Evolutionary conservation across 306 rosid species (phyloP), one percentile per base, ranked within the genome.

Genomic region (Leucaena leucocephala): DNA sequence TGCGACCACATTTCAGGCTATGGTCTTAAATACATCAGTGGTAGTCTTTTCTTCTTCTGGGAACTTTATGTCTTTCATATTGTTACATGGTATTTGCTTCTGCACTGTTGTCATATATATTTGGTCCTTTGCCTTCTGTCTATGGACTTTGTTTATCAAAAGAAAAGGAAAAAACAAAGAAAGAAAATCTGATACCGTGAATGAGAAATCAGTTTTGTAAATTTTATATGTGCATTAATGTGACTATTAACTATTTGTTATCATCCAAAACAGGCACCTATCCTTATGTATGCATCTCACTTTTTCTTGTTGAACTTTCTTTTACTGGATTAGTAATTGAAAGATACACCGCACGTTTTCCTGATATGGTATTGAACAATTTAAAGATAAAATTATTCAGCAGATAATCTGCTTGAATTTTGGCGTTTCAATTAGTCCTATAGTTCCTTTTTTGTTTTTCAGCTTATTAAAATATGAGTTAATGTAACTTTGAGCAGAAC

Each of bases 1-100:
- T 92, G 98, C 77, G 97, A 89, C 84, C 91, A 83, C 78, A 92
- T 95, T 82, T 92, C 98, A 45, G 91, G 91, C 81, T 78, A 57
- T 66, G 98, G 98, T 75, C 91, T 95, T 61, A 82, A 78, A 42
- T 78, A 72, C 79, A 85, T 95, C 65, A 88, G 89, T 44, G 91
- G 98, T 95, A 95, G 50, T 74, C 36, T 76, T 55, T 58, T 66
- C 76, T 42, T 63, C 71, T 65, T 63, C 50, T 77, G 21, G 44
- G 35, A 78, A 22, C 50, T 38, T 57, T 65, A 3, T 45, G 71
- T 74, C 19, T 34, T 72, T 43, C 27, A 34, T 66, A 59, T 52
- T 55, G 70, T 48, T 73, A 57, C 62, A 44, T 74, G 40, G 22
- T 63, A 39, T 42, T 27, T 79, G 74, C 57, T 50, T 62, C 15